These are phyloP conservation scores for Claviceps sp. DNA, from an alignment of 2,329 filamentous ascomycete species.

Conservation along the genomic window DNA sequence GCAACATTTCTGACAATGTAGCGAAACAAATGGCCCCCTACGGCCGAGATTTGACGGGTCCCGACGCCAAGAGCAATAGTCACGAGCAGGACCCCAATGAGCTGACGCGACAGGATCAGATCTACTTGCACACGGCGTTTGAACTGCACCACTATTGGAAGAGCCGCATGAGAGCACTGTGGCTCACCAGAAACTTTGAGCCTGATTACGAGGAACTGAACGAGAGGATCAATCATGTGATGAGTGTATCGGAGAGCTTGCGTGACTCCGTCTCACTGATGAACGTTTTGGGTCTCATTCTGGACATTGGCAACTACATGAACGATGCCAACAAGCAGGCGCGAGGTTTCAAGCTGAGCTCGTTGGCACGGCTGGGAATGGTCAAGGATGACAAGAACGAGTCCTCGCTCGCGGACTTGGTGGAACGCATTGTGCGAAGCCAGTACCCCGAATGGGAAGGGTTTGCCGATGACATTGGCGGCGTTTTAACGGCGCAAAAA, in stretches of 20 bases:
- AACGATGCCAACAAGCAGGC: slow-evolving; percentile 99
- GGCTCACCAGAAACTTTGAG: slow-evolving; percentile 73
- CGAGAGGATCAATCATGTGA: slow-evolving; percentile 72
- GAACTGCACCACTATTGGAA: slow-evolving; percentile 99
- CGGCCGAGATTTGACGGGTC: slow-evolving; percentile 89
- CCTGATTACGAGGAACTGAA: slow-evolving; percentile 85
- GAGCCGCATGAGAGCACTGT: slow-evolving; percentile 83
- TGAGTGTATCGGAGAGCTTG: slow-evolving; percentile 74
- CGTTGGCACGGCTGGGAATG: slow-evolving; percentile 84
- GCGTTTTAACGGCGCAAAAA: slow-evolving; percentile 70
- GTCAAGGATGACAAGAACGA: slow-evolving; percentile 99
- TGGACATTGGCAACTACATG: slow-evolving; percentile 99
- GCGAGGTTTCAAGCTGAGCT: slow-evolving; percentile 93
- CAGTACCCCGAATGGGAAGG: slow-evolving; percentile 94
- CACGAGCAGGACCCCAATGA: slow-evolving; percentile 80
- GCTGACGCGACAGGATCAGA: slow-evolving; percentile 87
- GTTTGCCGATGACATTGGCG: slow-evolving; percentile 72
- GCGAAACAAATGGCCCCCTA: slow-evolving; percentile 89
- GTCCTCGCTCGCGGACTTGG: slow-evolving; percentile 85
- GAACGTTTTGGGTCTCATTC: slow-evolving; percentile 88
- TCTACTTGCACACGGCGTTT: slow-evolving; percentile 84
- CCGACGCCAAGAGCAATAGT: slow-evolving; percentile 61
- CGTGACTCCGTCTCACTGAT: slow-evolving; percentile 86
- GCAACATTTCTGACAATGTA: slow-evolving; percentile 81
- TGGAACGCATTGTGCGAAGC: slow-evolving; percentile 90